phyloP scores from a whole-genome alignment of 2,329 filamentous ascomycete genomes.

The Fusarium sp. region DNA sequence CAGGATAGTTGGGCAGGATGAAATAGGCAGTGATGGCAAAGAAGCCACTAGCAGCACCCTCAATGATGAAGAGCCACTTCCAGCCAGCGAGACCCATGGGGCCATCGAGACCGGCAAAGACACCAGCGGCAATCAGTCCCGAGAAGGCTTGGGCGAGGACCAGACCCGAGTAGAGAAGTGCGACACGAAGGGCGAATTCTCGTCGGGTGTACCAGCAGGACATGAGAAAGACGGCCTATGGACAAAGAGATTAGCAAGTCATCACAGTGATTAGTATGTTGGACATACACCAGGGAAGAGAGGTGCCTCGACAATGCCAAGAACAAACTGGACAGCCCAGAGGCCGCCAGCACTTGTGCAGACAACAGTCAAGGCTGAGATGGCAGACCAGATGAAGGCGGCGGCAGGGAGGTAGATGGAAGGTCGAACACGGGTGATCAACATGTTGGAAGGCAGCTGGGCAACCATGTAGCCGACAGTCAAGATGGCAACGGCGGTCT shows the following conservation, averaged over 20 bases:
- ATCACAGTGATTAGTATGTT: neutral
- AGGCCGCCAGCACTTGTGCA: slow-evolving; percentile 27
- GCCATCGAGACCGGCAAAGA: slow-evolving; percentile 56
- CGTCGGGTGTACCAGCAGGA: slow-evolving; percentile 73
- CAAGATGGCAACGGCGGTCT: slow-evolving; percentile 31
- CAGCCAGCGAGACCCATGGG: slow-evolving; percentile 67
- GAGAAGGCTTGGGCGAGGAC: slow-evolving; percentile 75
- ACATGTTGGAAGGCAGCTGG: slow-evolving; percentile 32
- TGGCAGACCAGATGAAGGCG: slow-evolving; percentile 27
- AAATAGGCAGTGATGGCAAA: slow-evolving; percentile 39
- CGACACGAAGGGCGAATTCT: slow-evolving; percentile 70
- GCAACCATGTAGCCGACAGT: slow-evolving; percentile 35
- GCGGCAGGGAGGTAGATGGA: slow-evolving; percentile 21
- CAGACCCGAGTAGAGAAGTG: slow-evolving; percentile 67
- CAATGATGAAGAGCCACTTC: slow-evolving; percentile 76
- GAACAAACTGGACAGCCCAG: slow-evolving; percentile 30
- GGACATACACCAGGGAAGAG: slow-evolving; percentile 31
- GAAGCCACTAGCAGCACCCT: slow-evolving; percentile 58
- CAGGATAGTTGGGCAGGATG: slow-evolving; percentile 35
- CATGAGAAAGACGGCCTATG: slow-evolving; percentile 46
- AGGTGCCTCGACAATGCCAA: slow-evolving; percentile 30
- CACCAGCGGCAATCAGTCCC: slow-evolving; percentile 69
- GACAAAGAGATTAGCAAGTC: neutral
- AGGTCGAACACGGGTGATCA: slow-evolving; percentile 30
- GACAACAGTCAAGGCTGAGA: slow-evolving; percentile 24